A percentile compares a stretch with the other conserved stretches of the same genome.
Evolutionary conservation across 352 stramenopile species (phyloP).

Genomic region (Pythium monospermum): DNA sequence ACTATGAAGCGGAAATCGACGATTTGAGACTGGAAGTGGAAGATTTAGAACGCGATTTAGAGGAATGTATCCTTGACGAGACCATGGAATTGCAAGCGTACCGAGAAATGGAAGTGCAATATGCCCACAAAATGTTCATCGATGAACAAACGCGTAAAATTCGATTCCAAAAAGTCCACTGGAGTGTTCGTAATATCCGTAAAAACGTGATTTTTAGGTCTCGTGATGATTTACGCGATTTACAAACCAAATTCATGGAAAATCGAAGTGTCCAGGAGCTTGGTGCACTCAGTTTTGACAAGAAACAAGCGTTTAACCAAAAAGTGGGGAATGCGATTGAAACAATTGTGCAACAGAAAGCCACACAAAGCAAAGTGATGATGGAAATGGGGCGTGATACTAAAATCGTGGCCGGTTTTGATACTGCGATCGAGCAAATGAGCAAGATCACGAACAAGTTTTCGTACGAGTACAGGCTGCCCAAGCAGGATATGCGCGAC

Average conservation of each 20-base stretch:
- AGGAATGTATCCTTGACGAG: conserved; percentile 61
- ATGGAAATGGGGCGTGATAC: conserved; percentile 41
- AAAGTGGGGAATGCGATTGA: conserved; percentile 36
- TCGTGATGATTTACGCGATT: conserved; percentile 31
- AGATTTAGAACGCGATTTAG: conserved; percentile 72
- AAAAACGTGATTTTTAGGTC: conserved; percentile 42
- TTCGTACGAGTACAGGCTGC: conserved; percentile 52
- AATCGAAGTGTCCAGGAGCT: conserved; percentile 47
- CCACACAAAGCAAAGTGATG: conserved; percentile 36
- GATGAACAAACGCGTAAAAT: conserved; percentile 33
- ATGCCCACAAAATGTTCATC: conserved; percentile 37
- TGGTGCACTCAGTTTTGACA: conserved; percentile 46
- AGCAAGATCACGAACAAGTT: conserved; percentile 44
- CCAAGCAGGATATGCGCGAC: conserved; percentile 62
- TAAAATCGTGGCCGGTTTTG: conserved; percentile 37
- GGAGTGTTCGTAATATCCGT: conserved; percentile 54
- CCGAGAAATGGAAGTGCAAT: conserved; percentile 47
- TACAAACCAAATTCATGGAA: conserved; percentile 31
- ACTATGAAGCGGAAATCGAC: conserved; percentile 73
- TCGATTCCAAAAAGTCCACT: conserved; percentile 54
- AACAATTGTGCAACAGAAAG: conserved; percentile 24
- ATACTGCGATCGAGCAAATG: conserved; percentile 48
- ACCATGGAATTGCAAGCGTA: conserved; percentile 60
- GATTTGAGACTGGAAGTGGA: conserved; percentile 66
- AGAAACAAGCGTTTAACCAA: conserved; percentile 42